Evolutionary conservation across 2,329 filamentous ascomycete species (phyloP).

Genomic region (Scytalidium lignicola): DNA sequence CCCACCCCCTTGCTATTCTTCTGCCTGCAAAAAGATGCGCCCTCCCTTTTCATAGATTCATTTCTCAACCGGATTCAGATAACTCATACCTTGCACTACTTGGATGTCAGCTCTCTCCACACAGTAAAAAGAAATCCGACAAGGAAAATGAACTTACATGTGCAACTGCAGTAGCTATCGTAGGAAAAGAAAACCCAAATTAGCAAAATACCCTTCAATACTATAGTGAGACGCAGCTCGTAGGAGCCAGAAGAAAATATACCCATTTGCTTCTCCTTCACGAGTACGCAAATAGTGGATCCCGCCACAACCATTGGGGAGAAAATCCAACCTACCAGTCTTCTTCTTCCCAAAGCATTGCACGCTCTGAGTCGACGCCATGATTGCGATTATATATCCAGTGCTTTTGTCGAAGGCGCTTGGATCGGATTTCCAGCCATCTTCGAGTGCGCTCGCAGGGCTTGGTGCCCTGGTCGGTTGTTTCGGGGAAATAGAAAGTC

Average conservation of each 20-base stretch:
- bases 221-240: too few species aligned
- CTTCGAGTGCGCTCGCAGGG: too few species aligned
- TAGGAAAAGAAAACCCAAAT: background rate
- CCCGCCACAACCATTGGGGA: background rate
- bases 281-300: too few species aligned
- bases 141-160: conserved; percentile 32
- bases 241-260: conserved; percentile 10
- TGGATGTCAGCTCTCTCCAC: background rate
- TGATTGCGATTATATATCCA: conserved; percentile 5
- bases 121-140: background rate
- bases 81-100: conserved; percentile 55
- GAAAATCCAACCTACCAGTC: conserved; percentile 32
- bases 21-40: background rate
- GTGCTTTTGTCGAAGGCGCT: background rate
- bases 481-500: too few species aligned
- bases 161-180: conserved; percentile 60
- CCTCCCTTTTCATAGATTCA: background rate
- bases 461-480: too few species aligned
- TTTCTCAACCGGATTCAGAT: conserved; percentile 17
- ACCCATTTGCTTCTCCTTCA: conserved; percentile 5
- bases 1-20: background rate
- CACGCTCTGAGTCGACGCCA: conserved; percentile 65
- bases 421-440: too few species aligned
- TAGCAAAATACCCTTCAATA: too few species aligned
- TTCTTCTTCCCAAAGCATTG: conserved; percentile 99